Conservation (phyloP, 345 rosid genomes). For the Euphorbia tirucalli region DNA sequence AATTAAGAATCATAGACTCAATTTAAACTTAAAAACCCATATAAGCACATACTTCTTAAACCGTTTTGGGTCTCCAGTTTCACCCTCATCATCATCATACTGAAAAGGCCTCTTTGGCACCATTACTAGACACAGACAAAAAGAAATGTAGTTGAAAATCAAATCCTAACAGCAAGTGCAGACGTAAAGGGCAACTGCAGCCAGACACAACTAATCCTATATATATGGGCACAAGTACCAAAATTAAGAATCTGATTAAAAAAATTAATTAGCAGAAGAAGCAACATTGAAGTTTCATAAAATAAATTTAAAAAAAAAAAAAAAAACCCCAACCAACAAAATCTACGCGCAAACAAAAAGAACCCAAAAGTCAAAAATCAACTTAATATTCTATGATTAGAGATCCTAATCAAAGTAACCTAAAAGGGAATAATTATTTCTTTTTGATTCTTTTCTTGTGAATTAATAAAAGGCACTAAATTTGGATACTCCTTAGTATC, state of each 20-base stretch:
- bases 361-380: conserved; percentile 15
- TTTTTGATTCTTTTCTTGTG: background rate
- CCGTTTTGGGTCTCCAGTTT: conserved; percentile 25
- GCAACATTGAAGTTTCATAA: conserved; percentile 20
- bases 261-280: background rate
- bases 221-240: background rate
- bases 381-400: background rate
- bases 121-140: conserved; percentile 18
- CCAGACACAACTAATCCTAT: background rate
- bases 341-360: conserved; percentile 11
- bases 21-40: background rate
- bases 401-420: background rate
- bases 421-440: background rate
- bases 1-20: background rate
- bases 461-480: background rate
- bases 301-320: background rate
- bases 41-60: conserved; percentile 25
- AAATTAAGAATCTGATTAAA: no score
- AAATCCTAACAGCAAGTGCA: background rate
- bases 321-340: background rate
- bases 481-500: conserved; percentile 1
- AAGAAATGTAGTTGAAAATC: conserved; percentile 1
- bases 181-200: background rate
- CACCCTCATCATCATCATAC: conserved; percentile 28
- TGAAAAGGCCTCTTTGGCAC: conserved; percentile 33